Base-by-base conservation (phyloP, 129 eudicot species). In the Chrysanthemum seticuspe region DNA sequence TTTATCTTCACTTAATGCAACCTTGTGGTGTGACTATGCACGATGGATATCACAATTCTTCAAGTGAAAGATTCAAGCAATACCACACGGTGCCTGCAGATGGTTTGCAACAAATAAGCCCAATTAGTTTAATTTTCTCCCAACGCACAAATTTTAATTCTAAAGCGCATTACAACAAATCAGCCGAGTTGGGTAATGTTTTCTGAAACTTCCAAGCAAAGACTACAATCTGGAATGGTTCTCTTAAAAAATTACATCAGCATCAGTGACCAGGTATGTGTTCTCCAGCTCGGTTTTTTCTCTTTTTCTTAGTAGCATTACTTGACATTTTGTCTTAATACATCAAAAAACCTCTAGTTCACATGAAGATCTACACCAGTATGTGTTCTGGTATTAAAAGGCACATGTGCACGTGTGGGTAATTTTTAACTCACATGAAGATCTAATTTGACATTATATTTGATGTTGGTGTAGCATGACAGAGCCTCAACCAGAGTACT, bases 401-500 rank as follows among this genome's bases (percentile, higher is more conserved):
- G n/a, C 2, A 21, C 14, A 23, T 10, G 21, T 55, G 4, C 13
- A 19, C 13, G 8, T 57, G 47, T 40, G 2, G 2, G 2, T 40
- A 40, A 7, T 40, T 6, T 40, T 2, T 40, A 40, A 40, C 47
- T 56, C 16, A 56, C 62, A 16, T 16, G 8, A 40, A 18, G 10
- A 48, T 68, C 48, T 79, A 23, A 73, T 53, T 79, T 51, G 14
- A 34, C 15, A 14, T 14, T 54, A 1, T 72, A 5, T 73, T 44
- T 16, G 13, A n/a, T 69, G 75, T 12, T 70, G 49, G 48, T 82
- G 67, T 85, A 86, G 96, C 73, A 86, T 89, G 96, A 77, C 96
- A 3, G 87, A 91, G 85, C 97, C 97, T 73, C 97, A 91, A 65
- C 97, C 97, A 3, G 76, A 68, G 70, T 91, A 91, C 80, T 91